Conservation (phyloP, 495 filamentous ascomycete genomes). For the Trichoderma erinaceum region DNA sequence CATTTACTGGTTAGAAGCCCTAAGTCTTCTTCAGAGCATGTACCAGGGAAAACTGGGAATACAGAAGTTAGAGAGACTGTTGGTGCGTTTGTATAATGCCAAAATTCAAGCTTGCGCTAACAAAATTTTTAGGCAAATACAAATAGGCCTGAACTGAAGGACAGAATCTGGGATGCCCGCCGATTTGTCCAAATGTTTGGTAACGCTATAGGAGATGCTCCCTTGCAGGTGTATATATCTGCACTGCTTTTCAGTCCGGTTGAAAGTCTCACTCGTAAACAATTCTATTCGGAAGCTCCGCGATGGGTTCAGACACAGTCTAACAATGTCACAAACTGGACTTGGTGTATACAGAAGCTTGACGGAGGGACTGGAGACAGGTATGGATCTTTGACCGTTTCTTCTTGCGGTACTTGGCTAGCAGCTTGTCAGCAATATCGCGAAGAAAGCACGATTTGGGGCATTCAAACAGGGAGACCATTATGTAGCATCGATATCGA, state of each 20-base stretch:
- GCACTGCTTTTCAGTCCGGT: constrained; percentile 22
- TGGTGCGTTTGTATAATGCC: not conserved
- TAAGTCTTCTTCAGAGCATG: constrained; percentile 3
- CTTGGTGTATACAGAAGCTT: not conserved
- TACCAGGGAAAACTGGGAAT: constrained; percentile 9
- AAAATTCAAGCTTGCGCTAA: too few species aligned
- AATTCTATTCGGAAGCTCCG: constrained; percentile 16
- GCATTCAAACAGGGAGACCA: not conserved
- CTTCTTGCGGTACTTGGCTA: not conserved
- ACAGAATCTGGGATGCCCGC: constrained; percentile 17
- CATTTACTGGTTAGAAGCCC: constrained; percentile 18
- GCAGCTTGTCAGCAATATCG: too few species aligned
- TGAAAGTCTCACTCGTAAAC: not conserved
- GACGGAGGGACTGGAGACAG: not conserved
- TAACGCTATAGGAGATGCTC: constrained; percentile 18
- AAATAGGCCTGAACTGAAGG: not conserved
- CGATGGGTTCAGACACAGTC: constrained; percentile 13
- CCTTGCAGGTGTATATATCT: constrained; percentile 22
- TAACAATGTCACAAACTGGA: constrained; percentile 6
- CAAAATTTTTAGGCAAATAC: too few species aligned
- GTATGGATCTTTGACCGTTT: not conserved
- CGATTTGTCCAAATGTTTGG: constrained; percentile 19
- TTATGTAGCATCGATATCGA: too few species aligned
- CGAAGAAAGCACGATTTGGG: not conserved
- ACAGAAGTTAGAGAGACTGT: not conserved